Evolutionary conservation across 768 basidiomycete species (phyloP), one percentile per base, ranked within the genome.

Genomic region (Gymnopilus junonius): DNA sequence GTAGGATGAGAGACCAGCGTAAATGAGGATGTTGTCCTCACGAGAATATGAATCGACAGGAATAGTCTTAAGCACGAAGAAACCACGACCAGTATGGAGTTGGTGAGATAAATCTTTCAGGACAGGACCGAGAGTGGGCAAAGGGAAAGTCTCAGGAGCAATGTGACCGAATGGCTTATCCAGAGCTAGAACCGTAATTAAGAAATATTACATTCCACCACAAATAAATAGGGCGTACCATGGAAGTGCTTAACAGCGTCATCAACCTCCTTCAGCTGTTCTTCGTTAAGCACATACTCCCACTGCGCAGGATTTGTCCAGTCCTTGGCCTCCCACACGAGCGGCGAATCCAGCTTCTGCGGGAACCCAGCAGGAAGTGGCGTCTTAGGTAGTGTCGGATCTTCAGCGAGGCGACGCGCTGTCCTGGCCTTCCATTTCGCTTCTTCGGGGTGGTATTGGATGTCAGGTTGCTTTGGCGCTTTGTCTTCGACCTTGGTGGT

Each of bases 11-110:
- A 71, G 62, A 67, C 81, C 81, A 6, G 80, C 76, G 61, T 82
- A 82, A 56, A 82, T 73, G 46, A 81, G 75, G 15, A 77, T 74
- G 56, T 79, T 75, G 40, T 83, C 79, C 14, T 73, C 72, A 43
- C 74, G 73, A 23, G 77, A 73, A 64, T 83, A 82, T 7, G 71
- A 72, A 42, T 79, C 77, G 42, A 82, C 72, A 25, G 81, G 81
- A 27, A 83, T 78, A 31, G 79, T 77, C 27, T 82, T 76, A 23
- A 83, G 54, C 35, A 82, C 81, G 66, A 82, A 82, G 71, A 83
- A 82, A 0, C 82, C 82, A 32, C 82, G 76, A 6, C 81, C 81
- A 20, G 70, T 72, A 65, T 81, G 78, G 3, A 82, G 73, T 42
- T 80, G 81, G 6, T 73, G 61, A 1, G 80, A 72, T 14, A 83